Evolutionary conservation across 192 early-diverging fungal species (phyloP).

Genomic region (Rhizophagus prolifer): DNA sequence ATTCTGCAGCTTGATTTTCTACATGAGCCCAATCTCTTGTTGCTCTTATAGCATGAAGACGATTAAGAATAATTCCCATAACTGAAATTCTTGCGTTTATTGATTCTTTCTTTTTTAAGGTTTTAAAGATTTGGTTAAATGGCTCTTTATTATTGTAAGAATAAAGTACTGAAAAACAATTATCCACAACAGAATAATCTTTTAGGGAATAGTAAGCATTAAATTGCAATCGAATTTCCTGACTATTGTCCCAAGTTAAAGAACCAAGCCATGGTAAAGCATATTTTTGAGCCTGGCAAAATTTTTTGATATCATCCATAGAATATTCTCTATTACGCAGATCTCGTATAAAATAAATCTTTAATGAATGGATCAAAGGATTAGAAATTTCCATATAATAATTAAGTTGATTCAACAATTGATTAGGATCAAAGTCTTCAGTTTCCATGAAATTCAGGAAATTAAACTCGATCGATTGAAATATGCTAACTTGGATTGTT

Average conservation of each 20-base stretch:
- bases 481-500: neutral
- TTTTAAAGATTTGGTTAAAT: neutral
- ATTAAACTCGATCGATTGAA: slow-evolving; percentile 11
- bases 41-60: slow-evolving; percentile 14
- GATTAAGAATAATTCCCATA: slow-evolving; percentile 15
- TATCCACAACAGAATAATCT: slow-evolving; percentile 4
- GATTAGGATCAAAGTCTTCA: slow-evolving; percentile 16
- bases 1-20: slow-evolving; percentile 7
- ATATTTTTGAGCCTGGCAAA: slow-evolving; percentile 8
- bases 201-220: slow-evolving; percentile 22
- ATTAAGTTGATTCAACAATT: slow-evolving; percentile 17
- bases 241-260: slow-evolving; percentile 12
- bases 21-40: slow-evolving; percentile 12
- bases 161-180: neutral
- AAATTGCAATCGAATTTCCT: slow-evolving; percentile 9
- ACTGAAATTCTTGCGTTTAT: slow-evolving; percentile 1
- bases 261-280: slow-evolving; percentile 22
- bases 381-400: neutral
- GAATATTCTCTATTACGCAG: slow-evolving; percentile 12
- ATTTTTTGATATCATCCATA: slow-evolving; percentile 26
- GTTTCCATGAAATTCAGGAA: slow-evolving; percentile 3
- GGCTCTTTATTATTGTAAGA: neutral
- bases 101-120: neutral
- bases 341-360: slow-evolving; percentile 23
- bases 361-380: slow-evolving; percentile 17